Evolutionary conservation across 2,329 filamentous ascomycete species (phyloP).

Genomic region (Curvularia lunata): DNA sequence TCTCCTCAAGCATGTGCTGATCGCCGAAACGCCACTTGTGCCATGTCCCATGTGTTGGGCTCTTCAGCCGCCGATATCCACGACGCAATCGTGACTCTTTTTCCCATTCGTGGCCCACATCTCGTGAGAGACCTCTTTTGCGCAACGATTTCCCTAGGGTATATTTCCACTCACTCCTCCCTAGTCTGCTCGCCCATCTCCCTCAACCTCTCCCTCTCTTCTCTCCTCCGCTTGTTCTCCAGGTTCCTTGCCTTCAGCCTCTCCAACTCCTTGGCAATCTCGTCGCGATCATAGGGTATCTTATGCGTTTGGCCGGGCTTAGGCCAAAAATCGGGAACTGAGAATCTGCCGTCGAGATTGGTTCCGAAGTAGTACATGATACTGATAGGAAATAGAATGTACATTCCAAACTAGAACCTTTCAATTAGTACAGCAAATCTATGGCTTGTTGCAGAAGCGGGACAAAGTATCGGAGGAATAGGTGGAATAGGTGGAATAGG

Average conservation of each 20-base stretch:
- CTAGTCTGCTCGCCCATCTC: constrained; percentile 26
- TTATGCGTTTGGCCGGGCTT: constrained; percentile 77
- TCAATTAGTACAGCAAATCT: neutral
- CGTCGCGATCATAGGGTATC: constrained; percentile 77
- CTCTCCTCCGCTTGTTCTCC: constrained; percentile 56
- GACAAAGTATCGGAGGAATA: constrained; percentile 5
- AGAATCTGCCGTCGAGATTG: constrained; percentile 87
- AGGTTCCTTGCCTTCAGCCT: constrained; percentile 64
- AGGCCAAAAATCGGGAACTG: constrained; percentile 92
- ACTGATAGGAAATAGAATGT: constrained; percentile 97
- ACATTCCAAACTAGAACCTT: constrained; percentile 84
- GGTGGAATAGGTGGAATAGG: constrained; percentile 5
- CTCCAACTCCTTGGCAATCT: constrained; percentile 82
- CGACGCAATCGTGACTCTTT: neutral
- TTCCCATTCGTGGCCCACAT: neutral
- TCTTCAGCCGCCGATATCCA: neutral
- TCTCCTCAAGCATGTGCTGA: constrained; percentile 29
- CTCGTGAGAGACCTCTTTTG: neutral
- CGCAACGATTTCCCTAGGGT: neutral
- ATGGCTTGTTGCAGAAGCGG: neutral
- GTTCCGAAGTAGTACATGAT: constrained; percentile 99
- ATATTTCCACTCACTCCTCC: constrained; percentile 9
- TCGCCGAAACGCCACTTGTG: constrained; percentile 29
- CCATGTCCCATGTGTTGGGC: neutral
- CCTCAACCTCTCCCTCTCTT: constrained; percentile 48